phyloP scores from a whole-genome alignment of 805 yeast species.

The Myxozyma neotropica region DNA sequence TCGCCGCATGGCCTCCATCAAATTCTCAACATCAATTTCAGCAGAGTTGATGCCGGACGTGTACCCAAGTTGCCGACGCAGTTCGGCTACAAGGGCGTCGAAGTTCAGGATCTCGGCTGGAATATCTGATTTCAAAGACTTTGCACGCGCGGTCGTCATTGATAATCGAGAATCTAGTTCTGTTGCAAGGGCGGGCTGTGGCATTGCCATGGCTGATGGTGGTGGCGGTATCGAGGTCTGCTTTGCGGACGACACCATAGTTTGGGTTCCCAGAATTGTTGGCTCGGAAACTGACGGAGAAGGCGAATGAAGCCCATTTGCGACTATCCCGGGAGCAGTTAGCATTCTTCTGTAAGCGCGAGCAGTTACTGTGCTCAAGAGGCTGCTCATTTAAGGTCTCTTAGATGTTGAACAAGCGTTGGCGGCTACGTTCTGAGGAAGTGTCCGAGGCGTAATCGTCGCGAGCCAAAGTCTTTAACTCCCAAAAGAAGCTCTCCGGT shows the following conservation, averaged over 20 bases:
- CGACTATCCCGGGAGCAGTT: background rate
- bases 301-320: background rate
- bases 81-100: conserved; percentile 42
- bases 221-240: background rate
- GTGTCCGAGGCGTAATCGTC: no score
- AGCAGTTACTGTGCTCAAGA: background rate
- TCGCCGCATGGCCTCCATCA: conserved; percentile 51
- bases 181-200: background rate
- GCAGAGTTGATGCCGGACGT: conserved; percentile 45
- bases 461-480: no score
- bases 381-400: background rate
- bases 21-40: conserved; percentile 56
- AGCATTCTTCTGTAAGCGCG: background rate
- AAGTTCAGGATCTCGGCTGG: conserved; percentile 33
- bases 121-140: background rate
- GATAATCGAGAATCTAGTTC: background rate
- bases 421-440: no score
- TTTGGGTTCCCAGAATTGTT: background rate
- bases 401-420: no score
- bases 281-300: background rate
- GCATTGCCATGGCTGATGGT: background rate
- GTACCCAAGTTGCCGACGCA: conserved; percentile 44
- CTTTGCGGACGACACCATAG: background rate
- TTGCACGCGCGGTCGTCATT: background rate
- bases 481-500: no score